Evolutionary conservation across 2,329 filamentous ascomycete species (phyloP).

Genomic region (Sclerotinia minor): DNA sequence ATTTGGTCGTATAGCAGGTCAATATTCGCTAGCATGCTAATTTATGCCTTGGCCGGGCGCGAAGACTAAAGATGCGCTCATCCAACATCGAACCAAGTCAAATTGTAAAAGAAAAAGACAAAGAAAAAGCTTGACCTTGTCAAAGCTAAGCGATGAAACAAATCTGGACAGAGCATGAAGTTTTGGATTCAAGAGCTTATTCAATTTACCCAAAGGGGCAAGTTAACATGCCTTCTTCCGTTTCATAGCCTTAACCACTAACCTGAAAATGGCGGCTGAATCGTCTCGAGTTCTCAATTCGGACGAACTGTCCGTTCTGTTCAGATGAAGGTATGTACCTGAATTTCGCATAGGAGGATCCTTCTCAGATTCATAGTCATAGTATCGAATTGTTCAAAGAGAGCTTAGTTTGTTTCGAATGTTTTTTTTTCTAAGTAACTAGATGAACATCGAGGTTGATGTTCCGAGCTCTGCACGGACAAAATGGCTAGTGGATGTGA

Average conservation of each 20-base stretch:
- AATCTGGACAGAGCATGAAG: not conserved
- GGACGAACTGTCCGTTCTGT: not conserved
- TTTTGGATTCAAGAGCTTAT: not conserved
- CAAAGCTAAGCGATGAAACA: not conserved
- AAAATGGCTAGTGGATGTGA: too few species aligned
- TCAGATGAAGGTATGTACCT: not conserved
- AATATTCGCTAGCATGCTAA: not conserved
- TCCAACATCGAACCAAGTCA: not conserved
- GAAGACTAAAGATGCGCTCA: slow-evolving; percentile 1
- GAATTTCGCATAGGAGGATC: not conserved
- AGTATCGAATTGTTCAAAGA: not conserved
- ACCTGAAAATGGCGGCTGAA: slow-evolving; percentile 2
- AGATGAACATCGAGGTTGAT: not conserved
- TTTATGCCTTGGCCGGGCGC: not conserved
- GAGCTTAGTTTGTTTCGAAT: not conserved
- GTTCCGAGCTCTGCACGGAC: not conserved
- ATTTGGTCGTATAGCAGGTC: not conserved
- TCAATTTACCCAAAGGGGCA: not conserved
- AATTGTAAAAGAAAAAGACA: not conserved
- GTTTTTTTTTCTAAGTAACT: not conserved
- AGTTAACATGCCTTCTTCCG: not conserved
- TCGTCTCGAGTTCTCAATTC: slow-evolving; percentile 10
- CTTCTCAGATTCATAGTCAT: not conserved
- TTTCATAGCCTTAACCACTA: slow-evolving; percentile 10
- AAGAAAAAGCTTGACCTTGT: not conserved